Base-by-base conservation (phyloP, 148 eudicot genomes). In the Rhododendron molle region DNA sequence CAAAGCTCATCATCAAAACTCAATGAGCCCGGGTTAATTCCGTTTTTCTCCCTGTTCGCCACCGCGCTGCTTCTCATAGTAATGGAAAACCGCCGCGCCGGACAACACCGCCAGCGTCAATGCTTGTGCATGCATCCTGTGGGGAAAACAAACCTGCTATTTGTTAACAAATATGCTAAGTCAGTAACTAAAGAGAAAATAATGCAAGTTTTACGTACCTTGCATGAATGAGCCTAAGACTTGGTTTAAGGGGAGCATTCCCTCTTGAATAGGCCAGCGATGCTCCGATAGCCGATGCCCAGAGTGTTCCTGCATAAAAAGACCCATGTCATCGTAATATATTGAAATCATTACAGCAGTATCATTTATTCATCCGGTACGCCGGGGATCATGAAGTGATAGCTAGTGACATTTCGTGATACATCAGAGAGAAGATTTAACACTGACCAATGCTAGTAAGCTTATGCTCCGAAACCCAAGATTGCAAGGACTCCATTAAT, bases 111-210 rank as follows among this genome's bases (percentile, higher is more conserved):
- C 96, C 87, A 95, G 79, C 15, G 98, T 95, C 84, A 93, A 76
- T 34, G 96, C 98, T 52, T 95, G 98, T 78, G 96, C 96, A 81
- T 95, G 96, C 96, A 95, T 94, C 91, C 98, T 94, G 36, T 34
- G 44, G 44, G 44, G 43, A 5, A 38, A 40, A 40, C 44, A 6
- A 5, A 40, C 5, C 18, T 52, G 15, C 56, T 2, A 13, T 13
- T 52, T 5, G 26, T 21, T 7, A 62, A 21, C 28, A 62, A 7
- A n/a, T 28, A 62, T n/a, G 69, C 28, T 58, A 58, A 5, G 23
- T 60, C 2, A 54, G 60, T 23, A 50, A 16, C 2, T 12, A 1
- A 16, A 18, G 3, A 36, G 15, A 38, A 76, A 2, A 26, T 3
- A 2, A 26, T 3, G 13, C n/a, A 60, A 15, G 15, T 10, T 14